Percentiles rank a stretch among this genome's conserved stretches.
Evolutionary conservation across 2,329 filamentous ascomycete genomes (phyloP).

Genomic region (Fusarium succisae): DNA sequence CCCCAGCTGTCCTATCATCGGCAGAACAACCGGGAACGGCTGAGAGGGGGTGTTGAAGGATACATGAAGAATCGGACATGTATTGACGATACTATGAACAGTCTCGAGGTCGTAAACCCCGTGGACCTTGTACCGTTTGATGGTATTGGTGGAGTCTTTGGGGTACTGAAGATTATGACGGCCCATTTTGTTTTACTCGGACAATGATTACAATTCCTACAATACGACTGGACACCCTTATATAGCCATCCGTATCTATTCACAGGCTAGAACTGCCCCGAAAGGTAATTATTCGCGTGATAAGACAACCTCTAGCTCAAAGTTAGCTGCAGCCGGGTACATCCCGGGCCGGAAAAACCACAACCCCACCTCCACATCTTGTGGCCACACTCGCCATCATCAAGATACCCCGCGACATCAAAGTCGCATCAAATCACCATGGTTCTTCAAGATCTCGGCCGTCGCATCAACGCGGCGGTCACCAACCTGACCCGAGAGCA

Average conservation of each 20-base stretch:
- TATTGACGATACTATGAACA: constrained; percentile 81
- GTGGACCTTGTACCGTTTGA: constrained; percentile 72
- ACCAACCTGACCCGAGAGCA: constrained; percentile 90
- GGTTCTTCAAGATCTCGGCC: constrained; percentile 98
- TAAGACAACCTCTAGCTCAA: background rate
- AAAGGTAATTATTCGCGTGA: constrained; percentile 5
- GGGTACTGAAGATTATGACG: constrained; percentile 66
- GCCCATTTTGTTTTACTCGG: constrained; percentile 42
- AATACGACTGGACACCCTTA: background rate
- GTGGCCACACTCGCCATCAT: constrained; percentile 36
- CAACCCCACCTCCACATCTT: constrained; percentile 35
- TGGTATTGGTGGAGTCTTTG: constrained; percentile 69
- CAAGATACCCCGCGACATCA: constrained; percentile 40
- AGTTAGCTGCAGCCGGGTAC: background rate
- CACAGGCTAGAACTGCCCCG: constrained; percentile 15
- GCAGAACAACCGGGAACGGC: constrained; percentile 79
- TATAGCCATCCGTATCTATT: background rate
- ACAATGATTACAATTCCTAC: background rate
- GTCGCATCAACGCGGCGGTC: constrained; percentile 97
- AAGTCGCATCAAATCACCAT: constrained; percentile 60
- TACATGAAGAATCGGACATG: constrained; percentile 79
- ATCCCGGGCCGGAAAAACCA: constrained; percentile 26
- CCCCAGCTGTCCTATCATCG: constrained; percentile 88
- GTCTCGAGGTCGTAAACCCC: constrained; percentile 76
- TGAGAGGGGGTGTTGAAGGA: constrained; percentile 74